Conservation (phyloP, 2,329 filamentous ascomycete genomes). For the Ophiocordyceps robertsii region DNA sequence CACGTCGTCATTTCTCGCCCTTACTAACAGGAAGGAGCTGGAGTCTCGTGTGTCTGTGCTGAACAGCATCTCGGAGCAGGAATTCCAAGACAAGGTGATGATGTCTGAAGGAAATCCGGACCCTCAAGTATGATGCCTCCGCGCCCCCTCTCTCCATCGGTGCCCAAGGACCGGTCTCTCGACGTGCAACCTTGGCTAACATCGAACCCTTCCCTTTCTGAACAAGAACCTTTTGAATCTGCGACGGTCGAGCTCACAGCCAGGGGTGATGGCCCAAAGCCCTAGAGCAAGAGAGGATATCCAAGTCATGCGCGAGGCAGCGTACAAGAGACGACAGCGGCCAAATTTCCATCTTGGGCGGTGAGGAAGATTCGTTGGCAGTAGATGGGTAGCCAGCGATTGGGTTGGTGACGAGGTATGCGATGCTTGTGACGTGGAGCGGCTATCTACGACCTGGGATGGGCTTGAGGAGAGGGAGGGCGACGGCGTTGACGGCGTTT, state of each 20-base stretch:
- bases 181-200: background rate
- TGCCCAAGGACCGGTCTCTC: background rate
- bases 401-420: too few relatives aligned
- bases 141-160: background rate
- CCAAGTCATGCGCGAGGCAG: constrained; percentile 19
- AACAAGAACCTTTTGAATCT: constrained; percentile 20
- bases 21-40: constrained; percentile 12
- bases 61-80: constrained; percentile 10
- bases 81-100: constrained; percentile 14
- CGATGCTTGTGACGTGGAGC: too few relatives aligned
- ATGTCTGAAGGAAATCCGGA: constrained; percentile 10
- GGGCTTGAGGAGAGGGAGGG: too few relatives aligned
- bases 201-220: background rate
- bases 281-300: constrained; percentile 14
- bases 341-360: too few relatives aligned
- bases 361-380: too few relatives aligned
- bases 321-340: constrained; percentile 13
- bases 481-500: too few relatives aligned
- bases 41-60: constrained; percentile 12
- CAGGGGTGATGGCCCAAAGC: constrained; percentile 2
- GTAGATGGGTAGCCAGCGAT: too few relatives aligned
- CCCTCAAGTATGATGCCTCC: constrained; percentile 16
- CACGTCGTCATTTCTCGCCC: constrained; percentile 14
- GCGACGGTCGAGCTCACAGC: constrained; percentile 7
- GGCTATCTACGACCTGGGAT: too few relatives aligned